These are phyloP conservation scores for Epichloe uncinata DNA, from an alignment of 2,329 filamentous ascomycete species.

Conservation along the genomic window DNA sequence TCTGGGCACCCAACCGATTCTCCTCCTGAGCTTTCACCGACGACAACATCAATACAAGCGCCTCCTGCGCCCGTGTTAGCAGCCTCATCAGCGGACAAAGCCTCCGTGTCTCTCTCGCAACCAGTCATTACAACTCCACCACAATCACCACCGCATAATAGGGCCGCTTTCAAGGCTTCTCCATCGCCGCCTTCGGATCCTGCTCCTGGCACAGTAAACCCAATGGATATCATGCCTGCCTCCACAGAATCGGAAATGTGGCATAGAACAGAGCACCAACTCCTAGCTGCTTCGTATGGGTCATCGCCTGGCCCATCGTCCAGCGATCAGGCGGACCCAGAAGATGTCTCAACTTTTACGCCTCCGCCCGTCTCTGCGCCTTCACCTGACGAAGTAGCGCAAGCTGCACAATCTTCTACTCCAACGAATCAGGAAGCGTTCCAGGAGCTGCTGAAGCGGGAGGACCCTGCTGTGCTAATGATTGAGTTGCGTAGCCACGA, in stretches of 20 bases:
- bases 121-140: neutral
- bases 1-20: constrained; percentile 15
- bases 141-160: neutral
- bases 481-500: constrained; percentile 13
- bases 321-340: constrained; percentile 1
- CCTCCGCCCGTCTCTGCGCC: constrained; percentile 11
- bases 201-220: constrained; percentile 36
- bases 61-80: constrained; percentile 7
- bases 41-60: constrained; percentile 4
- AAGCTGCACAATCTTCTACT: too few species aligned
- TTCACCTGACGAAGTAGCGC: too few species aligned
- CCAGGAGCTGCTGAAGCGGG: constrained; percentile 7
- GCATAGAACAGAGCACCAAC: constrained; percentile 24
- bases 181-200: constrained; percentile 21
- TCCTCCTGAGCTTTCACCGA: constrained; percentile 16
- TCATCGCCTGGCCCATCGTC: constrained; percentile 10
- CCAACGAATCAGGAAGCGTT: constrained; percentile 7
- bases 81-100: constrained; percentile 6
- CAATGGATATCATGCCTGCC: constrained; percentile 39
- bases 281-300: constrained; percentile 16
- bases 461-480: constrained; percentile 13
- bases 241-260: constrained; percentile 24
- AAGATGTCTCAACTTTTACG: constrained; percentile 4
- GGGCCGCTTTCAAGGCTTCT: constrained; percentile 9
- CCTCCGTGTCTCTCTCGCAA: neutral